Evolutionary conservation across 768 basidiomycete species (phyloP).

Genomic region (Tulasnella sp.): DNA sequence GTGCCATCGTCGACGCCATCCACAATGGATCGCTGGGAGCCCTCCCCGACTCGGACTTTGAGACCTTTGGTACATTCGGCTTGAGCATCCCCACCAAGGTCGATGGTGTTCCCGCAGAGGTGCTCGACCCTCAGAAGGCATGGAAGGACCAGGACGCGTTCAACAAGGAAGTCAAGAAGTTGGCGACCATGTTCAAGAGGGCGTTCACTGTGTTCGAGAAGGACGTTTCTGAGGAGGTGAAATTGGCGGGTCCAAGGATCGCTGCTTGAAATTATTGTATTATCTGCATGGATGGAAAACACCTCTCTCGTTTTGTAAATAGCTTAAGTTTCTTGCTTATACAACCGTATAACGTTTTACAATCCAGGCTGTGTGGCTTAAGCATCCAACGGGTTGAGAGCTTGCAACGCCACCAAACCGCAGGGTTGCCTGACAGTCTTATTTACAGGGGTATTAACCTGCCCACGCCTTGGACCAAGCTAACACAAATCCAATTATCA

Average conservation of each 20-base stretch:
- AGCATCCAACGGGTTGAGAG: too few species aligned
- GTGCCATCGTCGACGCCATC: constrained; percentile 92
- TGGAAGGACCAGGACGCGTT: constrained; percentile 89
- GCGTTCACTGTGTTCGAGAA: constrained; percentile 88
- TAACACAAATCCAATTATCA: too few species aligned
- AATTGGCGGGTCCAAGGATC: constrained; percentile 59
- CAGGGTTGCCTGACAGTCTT: too few species aligned
- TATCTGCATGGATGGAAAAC: too few species aligned
- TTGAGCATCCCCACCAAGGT: constrained; percentile 73
- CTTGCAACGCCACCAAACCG: too few species aligned
- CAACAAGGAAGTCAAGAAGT: constrained; percentile 74
- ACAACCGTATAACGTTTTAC: too few species aligned
- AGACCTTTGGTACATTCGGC: constrained; percentile 69
- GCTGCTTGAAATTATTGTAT: too few species aligned
- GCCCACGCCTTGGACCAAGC: too few species aligned
- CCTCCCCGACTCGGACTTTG: constrained; percentile 50
- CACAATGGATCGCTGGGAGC: constrained; percentile 86
- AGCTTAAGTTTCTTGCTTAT: too few species aligned
- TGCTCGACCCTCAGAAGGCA: constrained; percentile 79
- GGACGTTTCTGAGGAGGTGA: constrained; percentile 72
- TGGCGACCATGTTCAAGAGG: constrained; percentile 88
- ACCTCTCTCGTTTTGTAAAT: too few species aligned
- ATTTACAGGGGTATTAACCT: too few species aligned
- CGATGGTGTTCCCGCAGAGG: constrained; percentile 79
- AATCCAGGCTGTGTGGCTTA: too few species aligned